These are phyloP conservation scores for Ploettnerulaceae sp. DNA, from an alignment of 2,329 filamentous ascomycete species.

Conservation along the genomic window DNA sequence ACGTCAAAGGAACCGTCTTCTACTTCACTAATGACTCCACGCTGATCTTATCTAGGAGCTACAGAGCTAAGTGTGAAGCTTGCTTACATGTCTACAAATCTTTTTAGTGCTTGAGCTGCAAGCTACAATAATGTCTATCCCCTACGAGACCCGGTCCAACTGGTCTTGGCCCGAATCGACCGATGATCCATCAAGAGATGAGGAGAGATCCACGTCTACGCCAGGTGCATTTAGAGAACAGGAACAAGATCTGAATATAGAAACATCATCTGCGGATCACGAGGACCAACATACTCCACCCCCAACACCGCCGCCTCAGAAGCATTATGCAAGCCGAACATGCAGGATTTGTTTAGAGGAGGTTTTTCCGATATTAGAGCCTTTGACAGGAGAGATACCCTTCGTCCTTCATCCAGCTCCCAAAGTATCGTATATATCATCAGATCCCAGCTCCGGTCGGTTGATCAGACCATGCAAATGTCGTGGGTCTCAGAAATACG, in stretches of 20 bases:
- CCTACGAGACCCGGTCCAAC: conserved; percentile 13
- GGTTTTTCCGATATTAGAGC: conserved; percentile 54
- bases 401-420: conserved; percentile 51
- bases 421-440: conserved; percentile 65
- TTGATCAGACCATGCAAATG: conserved; percentile 88
- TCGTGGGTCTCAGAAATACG: conserved; percentile 88
- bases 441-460: conserved; percentile 67
- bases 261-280: conserved; percentile 18
- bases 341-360: conserved; percentile 88
- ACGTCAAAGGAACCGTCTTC: conserved; percentile 10
- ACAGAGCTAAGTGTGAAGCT: conserved; percentile 7
- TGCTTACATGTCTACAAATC: conserved; percentile 20
- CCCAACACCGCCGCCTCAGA: conserved; percentile 33
- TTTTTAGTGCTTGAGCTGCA: conserved; percentile 15
- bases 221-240: conserved; percentile 1
- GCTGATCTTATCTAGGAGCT: conserved; percentile 18
- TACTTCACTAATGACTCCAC: conserved; percentile 18
- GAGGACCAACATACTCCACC: conserved; percentile 22
- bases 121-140: conserved; percentile 21
- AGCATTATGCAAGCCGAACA: conserved; percentile 63
- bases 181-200: conserved; percentile 3
- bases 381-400: conserved; percentile 48
- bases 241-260: conserved; percentile 5
- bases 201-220: conserved; percentile 2
- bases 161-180: conserved; percentile 24